Evolutionary conservation across 2,329 filamentous ascomycete genomes (phyloP).

Genomic region (Triangularia setosa): DNA sequence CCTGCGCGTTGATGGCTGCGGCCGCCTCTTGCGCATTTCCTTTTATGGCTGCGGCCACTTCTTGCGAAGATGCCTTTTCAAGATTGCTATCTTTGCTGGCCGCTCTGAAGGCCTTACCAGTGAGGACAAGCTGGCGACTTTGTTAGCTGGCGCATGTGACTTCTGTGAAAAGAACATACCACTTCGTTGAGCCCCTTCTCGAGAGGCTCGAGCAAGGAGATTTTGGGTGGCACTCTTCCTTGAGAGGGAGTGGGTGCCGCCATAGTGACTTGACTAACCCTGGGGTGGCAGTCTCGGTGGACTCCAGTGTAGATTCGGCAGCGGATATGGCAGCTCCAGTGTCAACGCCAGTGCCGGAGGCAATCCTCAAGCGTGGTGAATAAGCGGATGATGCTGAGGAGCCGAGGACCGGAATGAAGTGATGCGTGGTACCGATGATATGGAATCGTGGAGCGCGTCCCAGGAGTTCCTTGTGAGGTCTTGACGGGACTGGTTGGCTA

Average conservation of each 20-base stretch:
- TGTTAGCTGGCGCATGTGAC: not conserved
- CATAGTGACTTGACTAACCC: slow-evolving; percentile 7
- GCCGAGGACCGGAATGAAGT: not conserved
- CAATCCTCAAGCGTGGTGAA: not conserved
- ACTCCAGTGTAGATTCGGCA: not conserved
- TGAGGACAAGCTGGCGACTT: slow-evolving; percentile 12
- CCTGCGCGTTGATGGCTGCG: slow-evolving; percentile 10
- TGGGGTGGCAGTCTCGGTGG: not conserved
- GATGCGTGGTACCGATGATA: not conserved
- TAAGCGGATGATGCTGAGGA: not conserved
- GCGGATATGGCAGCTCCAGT: not conserved
- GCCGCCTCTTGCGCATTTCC: slow-evolving; percentile 9
- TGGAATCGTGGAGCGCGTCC: not conserved
- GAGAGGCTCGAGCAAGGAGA: slow-evolving; percentile 5
- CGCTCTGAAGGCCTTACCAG: slow-evolving; percentile 18
- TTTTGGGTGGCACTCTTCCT: not conserved
- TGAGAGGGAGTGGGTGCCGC: not conserved
- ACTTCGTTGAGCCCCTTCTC: slow-evolving; percentile 15
- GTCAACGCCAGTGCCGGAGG: not conserved
- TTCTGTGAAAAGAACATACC: slow-evolving; percentile 3
- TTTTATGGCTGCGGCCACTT: slow-evolving; percentile 5
- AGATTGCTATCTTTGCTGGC: slow-evolving; percentile 12
- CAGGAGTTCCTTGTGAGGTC: not conserved
- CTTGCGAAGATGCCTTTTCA: slow-evolving; percentile 5
- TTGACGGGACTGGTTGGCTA: not conserved